Percentiles rank a stretch among this genome's conserved stretches.
phyloP scores from a whole-genome alignment of 495 filamentous ascomycete species.

The Neurospora sp. region DNA sequence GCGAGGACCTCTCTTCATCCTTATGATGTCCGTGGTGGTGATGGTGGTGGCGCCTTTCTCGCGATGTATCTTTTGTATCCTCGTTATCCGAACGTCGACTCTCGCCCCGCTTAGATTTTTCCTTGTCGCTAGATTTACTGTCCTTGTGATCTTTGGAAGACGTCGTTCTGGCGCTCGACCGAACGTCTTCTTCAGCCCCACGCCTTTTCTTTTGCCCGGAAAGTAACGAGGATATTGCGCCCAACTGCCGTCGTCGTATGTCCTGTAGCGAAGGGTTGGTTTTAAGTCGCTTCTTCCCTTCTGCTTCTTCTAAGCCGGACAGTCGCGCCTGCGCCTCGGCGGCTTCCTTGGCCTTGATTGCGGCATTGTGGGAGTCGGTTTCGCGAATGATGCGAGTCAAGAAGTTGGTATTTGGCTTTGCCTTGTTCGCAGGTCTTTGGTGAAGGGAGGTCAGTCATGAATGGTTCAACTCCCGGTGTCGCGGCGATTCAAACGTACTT shows the following conservation, averaged over 20 bases:
- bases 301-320: slow-evolving; percentile 31
- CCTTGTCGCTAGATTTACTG: not conserved
- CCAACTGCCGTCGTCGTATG: slow-evolving; percentile 40
- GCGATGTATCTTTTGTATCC: not conserved
- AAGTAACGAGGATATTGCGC: slow-evolving; percentile 42
- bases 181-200: slow-evolving; percentile 8
- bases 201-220: slow-evolving; percentile 30
- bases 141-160: not conserved
- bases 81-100: not conserved
- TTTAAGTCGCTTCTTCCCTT: slow-evolving; percentile 29
- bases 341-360: slow-evolving; percentile 72
- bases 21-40: slow-evolving; percentile 3
- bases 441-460: not conserved
- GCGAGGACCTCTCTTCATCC: slow-evolving; percentile 1
- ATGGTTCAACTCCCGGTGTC: not conserved
- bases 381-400: slow-evolving; percentile 80
- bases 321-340: slow-evolving; percentile 42
- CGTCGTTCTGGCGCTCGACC: slow-evolving; percentile 1
- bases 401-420: slow-evolving; percentile 86
- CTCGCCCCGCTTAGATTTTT: not conserved
- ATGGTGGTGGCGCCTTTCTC: not conserved
- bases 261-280: slow-evolving; percentile 30
- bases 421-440: slow-evolving; percentile 49
- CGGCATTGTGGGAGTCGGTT: slow-evolving; percentile 82
- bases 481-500: slow-evolving; percentile 41